These are phyloP conservation scores for Naganishia antarctica DNA, from an alignment of 768 basidiomycete species.

Conservation along the genomic window DNA sequence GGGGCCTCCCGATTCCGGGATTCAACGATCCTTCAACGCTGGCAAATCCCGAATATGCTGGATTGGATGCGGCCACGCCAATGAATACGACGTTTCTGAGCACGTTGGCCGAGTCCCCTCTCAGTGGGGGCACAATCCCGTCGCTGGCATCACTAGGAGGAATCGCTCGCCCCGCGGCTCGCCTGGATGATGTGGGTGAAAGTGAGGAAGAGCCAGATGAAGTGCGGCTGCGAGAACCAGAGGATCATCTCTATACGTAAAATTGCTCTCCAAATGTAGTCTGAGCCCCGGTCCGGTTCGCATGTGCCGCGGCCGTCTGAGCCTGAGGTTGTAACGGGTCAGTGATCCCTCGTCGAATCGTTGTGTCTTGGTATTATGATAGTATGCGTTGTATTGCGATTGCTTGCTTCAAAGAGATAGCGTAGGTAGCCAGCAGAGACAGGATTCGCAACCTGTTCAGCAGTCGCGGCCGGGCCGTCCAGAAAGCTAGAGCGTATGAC, in stretches of 20 bases:
- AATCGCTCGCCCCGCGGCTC: neutral
- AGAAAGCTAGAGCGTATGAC: too few relatives aligned
- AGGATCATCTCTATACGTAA: constrained; percentile 14
- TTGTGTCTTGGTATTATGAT: too few relatives aligned
- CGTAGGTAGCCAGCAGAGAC: too few relatives aligned
- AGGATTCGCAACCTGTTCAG: too few relatives aligned
- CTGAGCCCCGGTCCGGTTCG: too few relatives aligned
- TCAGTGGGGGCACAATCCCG: neutral
- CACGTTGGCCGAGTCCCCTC: constrained; percentile 42
- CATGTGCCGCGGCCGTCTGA: too few relatives aligned
- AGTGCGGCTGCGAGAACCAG: constrained; percentile 7
- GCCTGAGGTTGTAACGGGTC: too few relatives aligned
- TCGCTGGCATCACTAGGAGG: neutral
- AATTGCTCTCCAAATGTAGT: too few relatives aligned
- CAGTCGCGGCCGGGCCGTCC: too few relatives aligned
- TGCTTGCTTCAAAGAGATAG: too few relatives aligned
- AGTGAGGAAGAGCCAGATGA: constrained; percentile 4
- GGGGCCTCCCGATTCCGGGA: constrained; percentile 21
- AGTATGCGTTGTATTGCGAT: too few relatives aligned
- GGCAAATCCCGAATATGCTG: constrained; percentile 27
- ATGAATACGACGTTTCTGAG: constrained; percentile 50
- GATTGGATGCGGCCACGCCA: constrained; percentile 44
- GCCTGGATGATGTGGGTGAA: constrained; percentile 17
- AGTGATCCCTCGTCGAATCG: too few relatives aligned
- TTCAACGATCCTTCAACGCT: constrained; percentile 21